Percentiles rank a stretch among this genome's conserved stretches.
phyloP scores from a whole-genome alignment of 495 filamentous ascomycete species.

The Margaritispora aquatica region DNA sequence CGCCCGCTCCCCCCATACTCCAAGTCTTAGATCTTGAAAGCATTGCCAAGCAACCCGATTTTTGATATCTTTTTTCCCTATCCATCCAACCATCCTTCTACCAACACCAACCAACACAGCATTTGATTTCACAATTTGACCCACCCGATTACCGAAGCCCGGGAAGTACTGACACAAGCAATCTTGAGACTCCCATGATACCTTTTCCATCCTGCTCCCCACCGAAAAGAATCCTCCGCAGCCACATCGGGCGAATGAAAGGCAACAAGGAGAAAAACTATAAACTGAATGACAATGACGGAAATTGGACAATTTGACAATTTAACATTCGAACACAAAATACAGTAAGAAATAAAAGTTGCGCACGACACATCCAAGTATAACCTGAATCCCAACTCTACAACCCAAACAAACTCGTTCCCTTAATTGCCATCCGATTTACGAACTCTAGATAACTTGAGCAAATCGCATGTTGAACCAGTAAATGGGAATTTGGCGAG shows the following conservation, averaged over 20 bases:
- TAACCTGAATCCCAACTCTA: not conserved
- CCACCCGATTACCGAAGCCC: not conserved
- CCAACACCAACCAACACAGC: not conserved
- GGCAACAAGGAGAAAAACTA: not conserved
- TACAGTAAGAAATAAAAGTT: not conserved
- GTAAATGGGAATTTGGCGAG: not conserved
- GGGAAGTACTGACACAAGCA: not conserved
- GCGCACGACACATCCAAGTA: not conserved
- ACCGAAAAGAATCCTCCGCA: not conserved
- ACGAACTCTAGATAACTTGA: too few species aligned
- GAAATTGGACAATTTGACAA: not conserved
- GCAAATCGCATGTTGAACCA: not conserved
- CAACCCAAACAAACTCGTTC: too few species aligned
- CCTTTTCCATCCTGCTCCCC: not conserved
- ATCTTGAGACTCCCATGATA: not conserved
- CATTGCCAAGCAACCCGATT: not conserved
- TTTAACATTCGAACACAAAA: not conserved
- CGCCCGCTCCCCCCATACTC: too few species aligned
- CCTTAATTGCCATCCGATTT: too few species aligned
- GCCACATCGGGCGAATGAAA: too few species aligned
- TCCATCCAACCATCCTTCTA: conserved; percentile 6
- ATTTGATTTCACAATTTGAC: not conserved
- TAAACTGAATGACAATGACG: not conserved
- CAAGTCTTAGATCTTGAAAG: not conserved
- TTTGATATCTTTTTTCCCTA: not conserved